Evolutionary conservation across 2,329 filamentous ascomycete genomes (phyloP), one percentile per base, ranked within the genome.

Genomic region (Graphilbum fragrans): DNA sequence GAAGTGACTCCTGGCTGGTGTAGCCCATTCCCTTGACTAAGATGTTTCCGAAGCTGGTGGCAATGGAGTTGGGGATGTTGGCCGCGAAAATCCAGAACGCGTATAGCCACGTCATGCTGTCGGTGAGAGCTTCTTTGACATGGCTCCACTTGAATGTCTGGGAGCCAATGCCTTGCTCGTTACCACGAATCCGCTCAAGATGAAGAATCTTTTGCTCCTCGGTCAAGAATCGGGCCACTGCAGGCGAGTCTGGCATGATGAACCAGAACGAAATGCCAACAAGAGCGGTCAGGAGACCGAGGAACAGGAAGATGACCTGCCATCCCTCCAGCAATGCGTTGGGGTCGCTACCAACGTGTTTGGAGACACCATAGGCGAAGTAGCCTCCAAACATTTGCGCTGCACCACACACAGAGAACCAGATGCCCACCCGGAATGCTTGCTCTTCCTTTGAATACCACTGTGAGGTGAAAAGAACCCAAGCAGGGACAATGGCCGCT

Each of bases 371-470:
- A 36, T 65, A 65, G 2, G 61, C 41, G 5, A 65, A 51, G 32
- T 53, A 54, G 7, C 60, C 61, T 5, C 61, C 61, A 8, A 64
- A 42, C 35, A 65, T 61, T 47, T 63, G 59, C 1, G 54, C 59
- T 2, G n/a, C 31, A 17, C 60, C 54, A 34, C 52, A 53, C 60
- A 79, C 80, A 38, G 63, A 69, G 58, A 82, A 82, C 80, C 80
- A 84, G 41, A 82, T 71, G 2, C 69, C 71, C 2, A 71, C 72
- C 5, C 80, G 62, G 0, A 67, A 62, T 1, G 73, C 75, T 35
- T 45, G 42, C 38, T 47, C 45, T 40, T 48, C 46, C 18, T 48
- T 52, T 6, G 44, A 53, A 37, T 52, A 57, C 55, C 55, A 55
- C 42, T 53, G 50, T 27, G 48, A 50, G 1, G 50, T 57, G 17